Evolutionary conservation across 345 rosid genomes (phyloP).

Genomic region (Diplotaxis tenuifolia): DNA sequence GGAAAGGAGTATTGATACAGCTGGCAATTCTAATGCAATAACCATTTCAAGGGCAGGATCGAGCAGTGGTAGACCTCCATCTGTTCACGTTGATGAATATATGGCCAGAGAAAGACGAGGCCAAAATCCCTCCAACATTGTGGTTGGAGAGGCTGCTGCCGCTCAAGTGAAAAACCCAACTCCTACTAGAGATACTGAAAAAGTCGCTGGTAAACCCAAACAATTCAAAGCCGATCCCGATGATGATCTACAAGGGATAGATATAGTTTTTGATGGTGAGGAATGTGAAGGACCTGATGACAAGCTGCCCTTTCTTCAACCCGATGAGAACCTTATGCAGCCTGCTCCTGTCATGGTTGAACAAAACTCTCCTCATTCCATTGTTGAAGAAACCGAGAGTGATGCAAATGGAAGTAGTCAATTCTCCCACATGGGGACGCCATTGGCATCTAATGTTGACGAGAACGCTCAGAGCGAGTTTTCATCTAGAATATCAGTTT

Average conservation of each 20-base stretch:
- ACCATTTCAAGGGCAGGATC: constrained; percentile 80
- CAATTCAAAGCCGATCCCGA: constrained; percentile 80
- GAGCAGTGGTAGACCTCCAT: constrained; percentile 97
- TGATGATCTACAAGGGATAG: constrained; percentile 94
- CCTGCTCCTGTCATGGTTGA: constrained; percentile 64
- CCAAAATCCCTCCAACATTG: constrained; percentile 57
- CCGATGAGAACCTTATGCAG: constrained; percentile 81
- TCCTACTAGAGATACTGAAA: constrained; percentile 56
- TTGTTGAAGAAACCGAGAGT: constrained; percentile 92
- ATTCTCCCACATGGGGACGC: constrained; percentile 63
- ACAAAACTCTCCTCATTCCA: constrained; percentile 83
- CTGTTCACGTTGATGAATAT: constrained; percentile 97
- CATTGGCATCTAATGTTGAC: constrained; percentile 62
- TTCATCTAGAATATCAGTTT: constrained; percentile 84
- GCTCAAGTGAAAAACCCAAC: constrained; percentile 53
- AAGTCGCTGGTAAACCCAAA: constrained; percentile 56
- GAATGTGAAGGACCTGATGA: constrained; percentile 85
- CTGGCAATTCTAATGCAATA: constrained; percentile 70
- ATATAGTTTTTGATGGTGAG: constrained; percentile 93
- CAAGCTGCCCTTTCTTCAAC: constrained; percentile 82
- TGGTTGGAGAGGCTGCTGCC: constrained; percentile 69
- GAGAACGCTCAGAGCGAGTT: constrained; percentile 83
- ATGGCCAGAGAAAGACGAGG: constrained; percentile 93
- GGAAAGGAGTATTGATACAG: constrained; percentile 84
- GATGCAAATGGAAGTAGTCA: constrained; percentile 73